A percentile compares a stretch with the other conserved stretches of the same genome.
These are phyloP conservation scores for Erythrobasidium hasegawianum DNA, from an alignment of 1,284 basidiomycete species.

Conservation along the genomic window DNA sequence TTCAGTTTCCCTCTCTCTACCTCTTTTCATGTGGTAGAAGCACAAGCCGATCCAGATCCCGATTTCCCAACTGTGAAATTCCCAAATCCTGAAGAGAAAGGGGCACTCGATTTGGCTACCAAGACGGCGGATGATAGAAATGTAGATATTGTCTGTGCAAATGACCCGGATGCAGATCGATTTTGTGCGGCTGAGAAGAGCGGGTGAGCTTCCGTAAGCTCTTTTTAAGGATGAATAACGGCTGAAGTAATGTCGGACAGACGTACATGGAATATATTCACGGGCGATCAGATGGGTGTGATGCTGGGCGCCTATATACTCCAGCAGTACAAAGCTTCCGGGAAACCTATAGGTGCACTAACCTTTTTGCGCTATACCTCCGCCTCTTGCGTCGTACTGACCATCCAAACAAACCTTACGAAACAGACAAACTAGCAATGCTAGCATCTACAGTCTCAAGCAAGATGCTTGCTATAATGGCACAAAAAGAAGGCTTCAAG, in stretches of 20 bases:
- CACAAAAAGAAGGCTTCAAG: conserved; percentile 67
- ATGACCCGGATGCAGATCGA: conserved; percentile 79
- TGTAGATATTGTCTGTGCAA: conserved; percentile 66
- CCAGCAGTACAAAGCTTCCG: conserved; percentile 59
- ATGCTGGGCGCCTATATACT: conserved; percentile 65
- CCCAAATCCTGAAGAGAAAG: conserved; percentile 83
- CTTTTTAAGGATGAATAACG: not conserved
- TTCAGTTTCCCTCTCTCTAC: conserved; percentile 55
- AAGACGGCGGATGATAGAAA: conserved; percentile 57
- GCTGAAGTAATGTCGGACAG: conserved; percentile 48
- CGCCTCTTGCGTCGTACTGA: too few species aligned
- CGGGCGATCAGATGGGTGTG: conserved; percentile 75
- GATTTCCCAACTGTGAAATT: conserved; percentile 76
- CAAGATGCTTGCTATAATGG: conserved; percentile 76
- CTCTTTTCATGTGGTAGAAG: conserved; percentile 33
- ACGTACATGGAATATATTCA: conserved; percentile 64
- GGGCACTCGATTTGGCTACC: conserved; percentile 60
- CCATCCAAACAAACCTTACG: too few species aligned
- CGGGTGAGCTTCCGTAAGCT: conserved; percentile 45
- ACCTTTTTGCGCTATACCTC: too few species aligned
- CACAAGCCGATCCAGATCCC: conserved; percentile 60
- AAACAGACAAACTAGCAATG: conserved; percentile 68
- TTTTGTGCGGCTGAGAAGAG: conserved; percentile 74
- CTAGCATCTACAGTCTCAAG: conserved; percentile 82
- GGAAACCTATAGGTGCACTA: conserved; percentile 59